A percentile compares a stretch with the other conserved stretches of the same genome.
Conservation (phyloP, 73 alveolate species). For the Paramecium sexaurelia region DNA sequence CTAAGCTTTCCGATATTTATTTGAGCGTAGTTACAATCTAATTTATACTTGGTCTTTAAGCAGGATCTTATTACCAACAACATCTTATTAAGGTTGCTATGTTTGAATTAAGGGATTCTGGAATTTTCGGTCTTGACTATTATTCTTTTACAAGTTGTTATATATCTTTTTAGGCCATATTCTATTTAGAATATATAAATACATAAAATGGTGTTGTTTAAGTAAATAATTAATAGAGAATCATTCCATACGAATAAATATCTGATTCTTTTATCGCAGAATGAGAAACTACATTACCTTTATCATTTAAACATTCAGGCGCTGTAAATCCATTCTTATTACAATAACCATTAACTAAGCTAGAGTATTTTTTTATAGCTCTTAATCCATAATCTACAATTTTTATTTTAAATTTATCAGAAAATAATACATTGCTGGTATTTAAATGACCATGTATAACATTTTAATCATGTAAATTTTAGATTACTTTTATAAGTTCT, state of each 20-base stretch:
- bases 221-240: not conserved
- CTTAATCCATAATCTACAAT: slow-evolving; percentile 54
- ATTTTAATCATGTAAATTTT: slow-evolving; percentile 26
- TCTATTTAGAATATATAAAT: not conserved
- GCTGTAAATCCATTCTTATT: slow-evolving; percentile 52
- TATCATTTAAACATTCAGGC: slow-evolving; percentile 43
- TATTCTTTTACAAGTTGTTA: not conserved
- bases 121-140: slow-evolving; percentile 7
- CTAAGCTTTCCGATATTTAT: not conserved
- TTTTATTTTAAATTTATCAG: slow-evolving; percentile 11
- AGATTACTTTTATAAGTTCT: not conserved
- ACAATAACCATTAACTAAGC: slow-evolving; percentile 29
- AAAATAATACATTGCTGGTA: not conserved
- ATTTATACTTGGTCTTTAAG: not conserved
- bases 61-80: slow-evolving; percentile 40
- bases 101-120: not conserved
- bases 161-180: not conserved
- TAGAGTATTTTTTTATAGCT: slow-evolving; percentile 10
- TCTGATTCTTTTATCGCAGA: not conserved
- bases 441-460: slow-evolving; percentile 27
- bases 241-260: slow-evolving; percentile 45
- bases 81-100: slow-evolving; percentile 19
- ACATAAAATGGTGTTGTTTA: slow-evolving; percentile 26
- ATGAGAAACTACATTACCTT: slow-evolving; percentile 35
- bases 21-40: not conserved